Evolutionary conservation across 257 asterid genomes (phyloP).

Genomic region (Solanum bukasovii): DNA sequence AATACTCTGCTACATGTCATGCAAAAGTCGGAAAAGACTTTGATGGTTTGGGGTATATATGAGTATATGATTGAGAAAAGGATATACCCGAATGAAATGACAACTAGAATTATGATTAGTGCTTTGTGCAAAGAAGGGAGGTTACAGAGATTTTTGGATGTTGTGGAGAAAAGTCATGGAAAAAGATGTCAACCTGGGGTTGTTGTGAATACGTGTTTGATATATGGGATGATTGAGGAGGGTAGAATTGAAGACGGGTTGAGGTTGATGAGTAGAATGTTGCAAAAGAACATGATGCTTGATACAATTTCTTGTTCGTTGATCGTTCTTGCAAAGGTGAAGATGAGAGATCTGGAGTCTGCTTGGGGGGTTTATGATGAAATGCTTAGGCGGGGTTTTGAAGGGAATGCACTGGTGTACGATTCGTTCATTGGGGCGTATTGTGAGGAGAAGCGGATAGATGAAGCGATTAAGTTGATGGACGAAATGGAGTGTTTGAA

Average conservation of each 20-base stretch:
- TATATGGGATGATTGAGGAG: conserved; percentile 46
- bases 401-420: conserved; percentile 50
- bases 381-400: conserved; percentile 67
- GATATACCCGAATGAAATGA: conserved; percentile 47
- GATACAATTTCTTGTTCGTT: conserved; percentile 51
- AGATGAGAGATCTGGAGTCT: conserved; percentile 45
- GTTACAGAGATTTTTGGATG: conserved; percentile 31
- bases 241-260: conserved; percentile 47
- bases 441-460: conserved; percentile 40
- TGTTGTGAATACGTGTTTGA: conserved; percentile 61
- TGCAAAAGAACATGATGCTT: conserved; percentile 53
- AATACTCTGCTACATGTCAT: conserved; percentile 57
- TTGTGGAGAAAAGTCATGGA: conserved; percentile 60
- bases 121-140: conserved; percentile 71
- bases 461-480: conserved; percentile 37
- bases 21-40: conserved; percentile 35
- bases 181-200: conserved; percentile 50
- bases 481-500: conserved; percentile 43
- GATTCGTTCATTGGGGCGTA: conserved; percentile 40
- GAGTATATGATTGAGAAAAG: conserved; percentile 51
- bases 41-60: conserved; percentile 52
- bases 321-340: conserved; percentile 59
- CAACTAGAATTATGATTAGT: conserved; percentile 44
- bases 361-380: conserved; percentile 48
- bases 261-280: conserved; percentile 40